Percentiles rank a stretch among this genome's conserved stretches.
Conservation (phyloP, 2,329 filamentous ascomycete species). For the Diplodia scrobiculata region DNA sequence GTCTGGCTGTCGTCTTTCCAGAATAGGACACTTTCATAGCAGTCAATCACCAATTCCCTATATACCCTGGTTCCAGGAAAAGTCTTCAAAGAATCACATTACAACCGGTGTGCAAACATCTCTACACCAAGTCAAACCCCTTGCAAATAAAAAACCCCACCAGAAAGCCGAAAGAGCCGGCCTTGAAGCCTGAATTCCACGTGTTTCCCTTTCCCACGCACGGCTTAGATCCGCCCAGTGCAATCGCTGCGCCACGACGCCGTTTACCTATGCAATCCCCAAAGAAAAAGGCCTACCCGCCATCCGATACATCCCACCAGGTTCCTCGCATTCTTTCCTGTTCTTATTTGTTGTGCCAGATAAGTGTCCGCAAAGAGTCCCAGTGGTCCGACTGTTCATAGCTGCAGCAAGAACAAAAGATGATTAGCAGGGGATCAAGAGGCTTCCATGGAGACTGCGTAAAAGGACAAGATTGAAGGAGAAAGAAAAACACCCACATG, state of each 20-base stretch:
- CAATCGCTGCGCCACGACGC: neutral
- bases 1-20: no score
- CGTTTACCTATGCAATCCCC: conserved; percentile 4
- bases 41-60: no score
- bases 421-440: conserved; percentile 3
- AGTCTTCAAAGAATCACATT: neutral
- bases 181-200: neutral
- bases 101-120: neutral
- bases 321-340: neutral
- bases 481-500: conserved; percentile 66
- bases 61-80: no score
- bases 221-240: neutral
- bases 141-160: neutral
- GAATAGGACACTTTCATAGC: no score
- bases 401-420: conserved; percentile 43
- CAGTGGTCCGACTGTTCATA: conserved; percentile 83
- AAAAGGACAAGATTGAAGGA: neutral
- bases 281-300: neutral
- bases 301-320: no score
- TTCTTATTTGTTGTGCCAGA: conserved; percentile 74
- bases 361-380: conserved; percentile 79
- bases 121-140: neutral
- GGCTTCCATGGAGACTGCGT: neutral
- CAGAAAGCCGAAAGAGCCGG: neutral
- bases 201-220: neutral